A percentile compares a stretch with the other conserved stretches of the same genome.
Conservation (phyloP, 2,329 filamentous ascomycete species). For the Pezicula carpinea region DNA sequence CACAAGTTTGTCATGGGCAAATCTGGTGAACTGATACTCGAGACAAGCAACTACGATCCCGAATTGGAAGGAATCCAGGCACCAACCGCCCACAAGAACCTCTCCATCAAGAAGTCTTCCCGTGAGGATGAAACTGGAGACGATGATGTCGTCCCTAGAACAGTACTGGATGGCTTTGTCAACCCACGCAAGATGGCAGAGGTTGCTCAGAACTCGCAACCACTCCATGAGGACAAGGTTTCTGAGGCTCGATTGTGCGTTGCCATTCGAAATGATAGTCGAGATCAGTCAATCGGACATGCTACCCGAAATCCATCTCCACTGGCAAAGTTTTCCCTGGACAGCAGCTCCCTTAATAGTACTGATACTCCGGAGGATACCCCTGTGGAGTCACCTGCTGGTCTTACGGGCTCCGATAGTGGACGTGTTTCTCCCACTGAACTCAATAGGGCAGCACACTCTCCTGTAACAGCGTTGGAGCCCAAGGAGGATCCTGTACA, state of each 20-base stretch:
- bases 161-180: slow-evolving; percentile 18
- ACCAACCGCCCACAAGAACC: too few relatives aligned
- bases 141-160: slow-evolving; percentile 21
- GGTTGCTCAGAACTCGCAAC: background rate
- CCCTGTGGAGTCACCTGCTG: too few relatives aligned
- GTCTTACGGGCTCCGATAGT: background rate
- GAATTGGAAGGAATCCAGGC: slow-evolving; percentile 1
- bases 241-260: background rate
- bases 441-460: background rate
- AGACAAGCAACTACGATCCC: slow-evolving; percentile 8
- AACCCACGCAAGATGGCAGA: background rate
- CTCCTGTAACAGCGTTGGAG: background rate
- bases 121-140: slow-evolving; percentile 16
- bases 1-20: slow-evolving; percentile 8
- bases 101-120: background rate
- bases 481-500: background rate
- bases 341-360: too few relatives aligned
- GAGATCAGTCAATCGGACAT: too few relatives aligned
- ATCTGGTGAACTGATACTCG: slow-evolving; percentile 11
- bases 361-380: too few relatives aligned
- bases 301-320: too few relatives aligned
- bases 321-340: too few relatives aligned
- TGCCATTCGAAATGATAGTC: background rate
- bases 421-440: background rate
- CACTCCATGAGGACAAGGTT: background rate